Percentiles rank a stretch among this genome's conserved stretches.
phyloP scores from a whole-genome alignment of 805 yeast genomes.

The Spathaspora girioi region DNA sequence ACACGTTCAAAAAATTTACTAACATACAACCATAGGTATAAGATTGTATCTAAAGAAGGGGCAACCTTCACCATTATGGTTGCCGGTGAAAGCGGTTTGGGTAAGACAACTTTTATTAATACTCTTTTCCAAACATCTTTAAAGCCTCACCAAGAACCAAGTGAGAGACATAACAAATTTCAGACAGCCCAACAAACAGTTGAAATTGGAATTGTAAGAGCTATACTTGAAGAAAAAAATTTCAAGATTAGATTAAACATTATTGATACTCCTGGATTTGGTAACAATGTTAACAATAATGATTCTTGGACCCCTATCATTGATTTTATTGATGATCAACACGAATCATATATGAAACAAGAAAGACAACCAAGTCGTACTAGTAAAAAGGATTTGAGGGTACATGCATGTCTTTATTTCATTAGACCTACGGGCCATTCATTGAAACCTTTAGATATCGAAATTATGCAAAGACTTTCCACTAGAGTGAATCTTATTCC shows the following conservation, averaged over 20 bases:
- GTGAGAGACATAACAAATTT: conserved; percentile 56
- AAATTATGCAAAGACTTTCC: conserved; percentile 79
- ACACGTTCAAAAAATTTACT: not conserved
- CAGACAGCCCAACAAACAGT: conserved; percentile 59
- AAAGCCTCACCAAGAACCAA: conserved; percentile 54
- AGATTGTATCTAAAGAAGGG: conserved; percentile 70
- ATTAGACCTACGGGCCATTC: conserved; percentile 90
- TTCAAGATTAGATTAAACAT: conserved; percentile 74
- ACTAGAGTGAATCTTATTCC: conserved; percentile 85
- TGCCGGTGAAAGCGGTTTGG: conserved; percentile 89
- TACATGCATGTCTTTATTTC: conserved; percentile 86
- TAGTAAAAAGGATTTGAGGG: conserved; percentile 72
- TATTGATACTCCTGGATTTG: conserved; percentile 92
- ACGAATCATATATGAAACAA: conserved; percentile 82
- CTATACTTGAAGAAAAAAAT: conserved; percentile 80
- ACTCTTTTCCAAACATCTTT: conserved; percentile 76
- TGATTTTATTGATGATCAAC: conserved; percentile 90
- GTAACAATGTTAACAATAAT: conserved; percentile 82
- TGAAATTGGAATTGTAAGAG: conserved; percentile 73
- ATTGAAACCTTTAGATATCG: conserved; percentile 82
- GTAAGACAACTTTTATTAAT: conserved; percentile 88
- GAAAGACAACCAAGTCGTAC: conserved; percentile 85
- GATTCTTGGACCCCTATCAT: conserved; percentile 84
- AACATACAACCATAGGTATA: conserved; percentile 43
- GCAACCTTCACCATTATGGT: conserved; percentile 79